Percentiles rank a stretch among this genome's conserved stretches.
phyloP scores from a whole-genome alignment of 108 stramenopile genomes.

The Epipyxis sp. region DNA sequence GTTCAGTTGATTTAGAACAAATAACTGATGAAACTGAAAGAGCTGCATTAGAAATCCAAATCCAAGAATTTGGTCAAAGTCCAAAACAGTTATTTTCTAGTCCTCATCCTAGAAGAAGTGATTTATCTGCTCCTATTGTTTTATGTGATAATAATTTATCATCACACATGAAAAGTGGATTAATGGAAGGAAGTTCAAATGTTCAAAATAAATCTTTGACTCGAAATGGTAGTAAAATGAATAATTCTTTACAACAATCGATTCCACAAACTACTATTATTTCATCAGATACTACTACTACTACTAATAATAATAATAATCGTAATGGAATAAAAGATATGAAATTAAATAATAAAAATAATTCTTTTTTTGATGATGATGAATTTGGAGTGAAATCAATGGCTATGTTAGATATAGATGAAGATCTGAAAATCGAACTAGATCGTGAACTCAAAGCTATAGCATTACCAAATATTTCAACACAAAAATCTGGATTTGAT shows the following conservation, averaged over 20 bases:
- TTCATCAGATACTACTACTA: slow-evolving; percentile 23
- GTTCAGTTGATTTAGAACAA: slow-evolving; percentile 48
- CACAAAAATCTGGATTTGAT: too few relatives aligned
- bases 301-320: background rate
- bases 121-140: background rate
- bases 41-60: slow-evolving; percentile 44
- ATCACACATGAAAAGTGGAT: background rate
- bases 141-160: background rate
- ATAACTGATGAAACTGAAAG: slow-evolving; percentile 39
- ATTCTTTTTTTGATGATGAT: too few relatives aligned
- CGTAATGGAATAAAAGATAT: too few relatives aligned
- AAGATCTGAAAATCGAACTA: too few relatives aligned
- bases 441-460: too few relatives aligned
- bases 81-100: slow-evolving; percentile 21
- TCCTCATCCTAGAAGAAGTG: slow-evolving; percentile 8
- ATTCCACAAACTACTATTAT: slow-evolving; percentile 41
- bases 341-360: too few relatives aligned
- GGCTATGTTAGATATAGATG: too few relatives aligned
- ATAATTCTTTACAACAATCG: slow-evolving; percentile 24
- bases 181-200: background rate
- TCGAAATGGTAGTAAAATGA: slow-evolving; percentile 16
- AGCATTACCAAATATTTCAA: too few relatives aligned
- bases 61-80: slow-evolving; percentile 34
- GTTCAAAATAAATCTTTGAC: background rate
- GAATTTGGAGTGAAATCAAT: too few relatives aligned